phyloP scores from a whole-genome alignment of 2,329 filamentous ascomycete genomes.

The Esteya vermicola region DNA sequence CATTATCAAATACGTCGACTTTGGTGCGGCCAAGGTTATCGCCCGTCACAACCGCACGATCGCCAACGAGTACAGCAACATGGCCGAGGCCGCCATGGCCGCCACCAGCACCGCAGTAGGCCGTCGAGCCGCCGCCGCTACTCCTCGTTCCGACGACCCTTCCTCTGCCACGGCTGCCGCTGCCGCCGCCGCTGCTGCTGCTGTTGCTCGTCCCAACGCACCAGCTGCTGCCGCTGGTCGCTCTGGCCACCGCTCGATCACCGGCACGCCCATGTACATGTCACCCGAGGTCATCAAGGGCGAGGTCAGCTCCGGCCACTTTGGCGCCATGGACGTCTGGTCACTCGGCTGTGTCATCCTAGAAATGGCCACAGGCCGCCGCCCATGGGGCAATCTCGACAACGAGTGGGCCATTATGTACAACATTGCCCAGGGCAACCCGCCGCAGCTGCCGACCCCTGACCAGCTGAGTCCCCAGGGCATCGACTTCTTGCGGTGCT shows the following conservation, averaged over 20 bases:
- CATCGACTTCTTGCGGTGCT: conserved; percentile 75
- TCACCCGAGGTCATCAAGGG: conserved; percentile 97
- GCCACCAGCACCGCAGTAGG: not conserved
- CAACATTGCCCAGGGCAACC: conserved; percentile 95
- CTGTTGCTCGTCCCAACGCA: not conserved
- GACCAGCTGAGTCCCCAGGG: conserved; percentile 78
- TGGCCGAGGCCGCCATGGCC: not conserved
- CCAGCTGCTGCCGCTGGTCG: conserved; percentile 21
- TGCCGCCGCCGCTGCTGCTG: not conserved
- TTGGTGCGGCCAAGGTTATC: conserved; percentile 94
- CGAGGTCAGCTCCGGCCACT: conserved; percentile 60
- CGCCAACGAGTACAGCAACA: conserved; percentile 45
- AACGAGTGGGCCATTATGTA: conserved; percentile 99
- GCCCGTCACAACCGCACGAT: conserved; percentile 84
- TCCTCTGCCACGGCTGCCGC: not conserved
- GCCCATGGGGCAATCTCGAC: conserved; percentile 90
- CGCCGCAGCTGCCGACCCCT: conserved; percentile 63
- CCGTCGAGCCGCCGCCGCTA: not conserved
- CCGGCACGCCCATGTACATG: conserved; percentile 99
- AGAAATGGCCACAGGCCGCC: conserved; percentile 90
- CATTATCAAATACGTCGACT: conserved; percentile 98
- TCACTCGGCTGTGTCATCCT: conserved; percentile 92
- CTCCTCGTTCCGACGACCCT: not conserved
- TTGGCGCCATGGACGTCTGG: conserved; percentile 89
- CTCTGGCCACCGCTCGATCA: conserved; percentile 77